Evolutionary conservation across 169 alveolate genomes (phyloP).

Genomic region (Plasmodium gallinaceum): DNA sequence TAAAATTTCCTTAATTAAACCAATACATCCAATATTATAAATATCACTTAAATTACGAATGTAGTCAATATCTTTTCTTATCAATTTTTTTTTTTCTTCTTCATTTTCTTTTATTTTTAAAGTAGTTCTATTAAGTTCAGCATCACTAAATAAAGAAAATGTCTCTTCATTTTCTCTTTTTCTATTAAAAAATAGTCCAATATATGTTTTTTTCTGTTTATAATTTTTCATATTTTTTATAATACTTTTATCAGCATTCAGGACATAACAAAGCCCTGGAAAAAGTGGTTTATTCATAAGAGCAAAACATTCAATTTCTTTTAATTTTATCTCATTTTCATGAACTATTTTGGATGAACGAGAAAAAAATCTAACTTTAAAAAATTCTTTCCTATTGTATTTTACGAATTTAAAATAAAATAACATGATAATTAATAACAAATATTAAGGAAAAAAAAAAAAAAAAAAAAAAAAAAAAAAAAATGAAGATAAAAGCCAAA

Average conservation of each 20-base stretch:
- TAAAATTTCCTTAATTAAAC: conserved; percentile 16
- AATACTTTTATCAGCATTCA: conserved; percentile 42
- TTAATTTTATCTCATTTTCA: conserved; percentile 28
- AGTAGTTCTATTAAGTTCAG: neutral
- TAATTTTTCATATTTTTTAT: conserved; percentile 8
- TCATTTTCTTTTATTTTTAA: neutral
- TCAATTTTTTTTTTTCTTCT: neutral
- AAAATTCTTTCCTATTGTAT: neutral
- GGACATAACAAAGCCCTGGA: conserved; percentile 62
- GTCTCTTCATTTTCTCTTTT: conserved; percentile 14
- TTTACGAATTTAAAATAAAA: neutral
- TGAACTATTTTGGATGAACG: conserved; percentile 22
- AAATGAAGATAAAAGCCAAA: too few species aligned
- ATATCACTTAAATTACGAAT: conserved; percentile 8
- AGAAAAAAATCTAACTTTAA: conserved; percentile 14
- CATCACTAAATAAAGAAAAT: conserved; percentile 7
- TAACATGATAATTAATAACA: neutral
- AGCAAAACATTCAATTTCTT: conserved; percentile 24
- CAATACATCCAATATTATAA: conserved; percentile 36
- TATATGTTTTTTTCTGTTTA: conserved; percentile 15
- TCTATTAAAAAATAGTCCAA: conserved; percentile 56
- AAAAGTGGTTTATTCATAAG: conserved; percentile 62
- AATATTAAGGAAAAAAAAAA: neutral
- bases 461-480: neutral
- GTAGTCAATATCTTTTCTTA: conserved; percentile 43